Conservation (phyloP, 2,329 filamentous ascomycete species). For the Pseudocercospora musae region DNA sequence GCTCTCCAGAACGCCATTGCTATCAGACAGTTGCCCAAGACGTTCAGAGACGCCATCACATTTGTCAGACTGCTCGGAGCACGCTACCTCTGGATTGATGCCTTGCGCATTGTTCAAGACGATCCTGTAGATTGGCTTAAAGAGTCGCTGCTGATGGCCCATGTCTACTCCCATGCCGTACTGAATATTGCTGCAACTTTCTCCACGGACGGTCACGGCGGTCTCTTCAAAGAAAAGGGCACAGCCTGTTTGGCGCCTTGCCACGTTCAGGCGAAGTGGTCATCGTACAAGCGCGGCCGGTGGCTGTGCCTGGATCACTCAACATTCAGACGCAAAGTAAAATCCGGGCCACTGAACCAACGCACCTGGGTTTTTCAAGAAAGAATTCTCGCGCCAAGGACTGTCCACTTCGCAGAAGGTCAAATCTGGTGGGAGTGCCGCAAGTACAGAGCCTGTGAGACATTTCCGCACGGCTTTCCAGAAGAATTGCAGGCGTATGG, state of each 20-base stretch:
- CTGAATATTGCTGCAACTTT: background rate
- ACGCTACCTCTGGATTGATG: background rate
- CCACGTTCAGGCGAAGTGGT: background rate
- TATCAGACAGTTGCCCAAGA: background rate
- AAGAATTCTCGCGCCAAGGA: conserved; percentile 3
- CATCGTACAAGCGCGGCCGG: background rate
- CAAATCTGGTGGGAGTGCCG: conserved; percentile 8
- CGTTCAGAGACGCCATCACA: background rate
- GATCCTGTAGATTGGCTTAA: background rate
- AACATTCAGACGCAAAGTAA: background rate
- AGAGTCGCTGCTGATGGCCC: background rate
- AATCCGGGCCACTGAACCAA: background rate
- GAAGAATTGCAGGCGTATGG: background rate
- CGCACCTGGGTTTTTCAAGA: conserved; percentile 11
- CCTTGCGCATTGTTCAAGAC: background rate
- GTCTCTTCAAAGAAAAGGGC: background rate
- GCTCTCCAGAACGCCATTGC: background rate
- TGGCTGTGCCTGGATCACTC: background rate
- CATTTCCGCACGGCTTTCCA: conserved; percentile 5
- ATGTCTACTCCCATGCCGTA: background rate
- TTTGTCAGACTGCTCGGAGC: background rate
- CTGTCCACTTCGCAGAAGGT: conserved; percentile 2
- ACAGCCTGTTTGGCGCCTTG: background rate
- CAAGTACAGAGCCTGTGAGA: conserved; percentile 2
- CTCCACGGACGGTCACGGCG: background rate